These are phyloP conservation scores for Aspergillus brunneoviolaceus DNA, from an alignment of 2,329 filamentous ascomycete species.

Conservation along the genomic window DNA sequence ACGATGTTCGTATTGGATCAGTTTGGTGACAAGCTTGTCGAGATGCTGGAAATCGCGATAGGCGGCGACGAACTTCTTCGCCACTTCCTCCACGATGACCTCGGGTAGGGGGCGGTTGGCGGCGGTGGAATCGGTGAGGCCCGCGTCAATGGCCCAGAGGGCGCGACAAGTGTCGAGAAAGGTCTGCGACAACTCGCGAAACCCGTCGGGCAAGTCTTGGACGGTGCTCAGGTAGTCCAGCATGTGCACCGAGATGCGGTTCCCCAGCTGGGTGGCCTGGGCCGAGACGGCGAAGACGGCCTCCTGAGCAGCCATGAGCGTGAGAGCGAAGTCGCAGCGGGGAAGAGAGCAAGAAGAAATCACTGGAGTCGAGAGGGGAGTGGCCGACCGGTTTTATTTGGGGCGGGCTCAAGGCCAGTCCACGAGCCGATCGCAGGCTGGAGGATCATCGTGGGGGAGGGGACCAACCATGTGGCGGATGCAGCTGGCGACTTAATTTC, in stretches of 20 bases:
- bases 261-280: constrained; percentile 59
- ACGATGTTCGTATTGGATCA: constrained; percentile 63
- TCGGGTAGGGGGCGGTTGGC: constrained; percentile 55
- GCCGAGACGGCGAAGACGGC: constrained; percentile 47
- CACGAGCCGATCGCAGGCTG: background rate
- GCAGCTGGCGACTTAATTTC: background rate
- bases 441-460: background rate
- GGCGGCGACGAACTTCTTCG: constrained; percentile 62
- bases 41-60: constrained; percentile 63
- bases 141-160: constrained; percentile 67
- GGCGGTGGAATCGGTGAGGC: constrained; percentile 56
- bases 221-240: constrained; percentile 62
- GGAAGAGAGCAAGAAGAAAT: background rate
- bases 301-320: constrained; percentile 15
- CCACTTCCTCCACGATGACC: constrained; percentile 64
- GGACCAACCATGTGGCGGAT: constrained; percentile 2
- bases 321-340: background rate
- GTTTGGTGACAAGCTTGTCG: constrained; percentile 62
- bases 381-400: background rate
- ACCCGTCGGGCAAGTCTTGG: constrained; percentile 55
- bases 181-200: constrained; percentile 61
- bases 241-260: constrained; percentile 64
- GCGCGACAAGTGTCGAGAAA: constrained; percentile 67
- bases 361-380: background rate
- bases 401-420: background rate